Percentiles rank a stretch among this genome's conserved stretches.
These are phyloP conservation scores for Melianthus villosus DNA, from an alignment of 441 rosid species.

Conservation along the genomic window DNA sequence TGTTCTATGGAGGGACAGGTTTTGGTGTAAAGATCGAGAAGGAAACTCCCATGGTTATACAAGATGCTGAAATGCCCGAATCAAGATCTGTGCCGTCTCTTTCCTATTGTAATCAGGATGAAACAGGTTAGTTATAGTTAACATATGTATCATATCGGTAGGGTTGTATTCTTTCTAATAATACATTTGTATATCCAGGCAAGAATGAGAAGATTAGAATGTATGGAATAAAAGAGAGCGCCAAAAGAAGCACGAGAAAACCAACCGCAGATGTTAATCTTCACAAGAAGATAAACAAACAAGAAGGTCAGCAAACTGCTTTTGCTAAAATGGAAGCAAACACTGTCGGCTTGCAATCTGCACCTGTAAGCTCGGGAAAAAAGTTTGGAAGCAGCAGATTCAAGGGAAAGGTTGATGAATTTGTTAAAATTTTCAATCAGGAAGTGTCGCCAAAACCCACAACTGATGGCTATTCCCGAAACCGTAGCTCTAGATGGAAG, in stretches of 20 bases:
- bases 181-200: slow-evolving; percentile 33
- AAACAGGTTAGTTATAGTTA: slow-evolving; percentile 18
- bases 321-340: slow-evolving; percentile 14
- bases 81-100: slow-evolving; percentile 20
- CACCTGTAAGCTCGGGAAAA: slow-evolving; percentile 17
- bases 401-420: slow-evolving; percentile 62
- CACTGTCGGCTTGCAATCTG: slow-evolving; percentile 16
- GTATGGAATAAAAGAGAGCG: slow-evolving; percentile 23
- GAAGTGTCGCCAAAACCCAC: slow-evolving; percentile 26
- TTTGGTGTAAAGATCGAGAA: slow-evolving; percentile 10
- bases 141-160: too few relatives aligned
- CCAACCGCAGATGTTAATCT: slow-evolving; percentile 13
- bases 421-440: slow-evolving; percentile 57
- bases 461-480: slow-evolving; percentile 13
- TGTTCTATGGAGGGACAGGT: slow-evolving; percentile 11
- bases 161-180: too few relatives aligned
- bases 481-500: slow-evolving; percentile 26
- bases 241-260: slow-evolving; percentile 17
- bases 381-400: slow-evolving; percentile 20
- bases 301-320: slow-evolving; percentile 14
- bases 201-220: slow-evolving; percentile 13
- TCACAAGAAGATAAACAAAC: slow-evolving; percentile 25
- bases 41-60: slow-evolving; percentile 5
- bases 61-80: slow-evolving; percentile 16
- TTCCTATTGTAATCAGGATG: slow-evolving; percentile 12